These are phyloP conservation scores for Saksenaea oblongispora DNA, from an alignment of 371 early-diverging fungal species.

Conservation along the genomic window DNA sequence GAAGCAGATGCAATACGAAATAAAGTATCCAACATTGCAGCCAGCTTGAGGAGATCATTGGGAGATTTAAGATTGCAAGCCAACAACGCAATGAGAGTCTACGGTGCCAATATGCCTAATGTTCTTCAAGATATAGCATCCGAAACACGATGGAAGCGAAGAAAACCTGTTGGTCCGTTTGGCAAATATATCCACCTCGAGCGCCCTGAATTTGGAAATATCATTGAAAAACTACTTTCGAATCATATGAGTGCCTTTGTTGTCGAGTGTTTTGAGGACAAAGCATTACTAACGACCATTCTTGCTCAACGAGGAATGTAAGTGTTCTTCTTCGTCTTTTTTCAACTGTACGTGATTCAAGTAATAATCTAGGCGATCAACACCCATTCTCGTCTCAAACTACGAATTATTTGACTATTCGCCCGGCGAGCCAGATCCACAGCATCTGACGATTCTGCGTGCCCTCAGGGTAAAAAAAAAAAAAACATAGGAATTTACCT, in stretches of 20 bases:
- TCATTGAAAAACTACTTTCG: slow-evolving; percentile 76
- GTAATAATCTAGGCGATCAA: slow-evolving; percentile 11
- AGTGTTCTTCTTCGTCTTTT: neutral
- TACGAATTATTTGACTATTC: slow-evolving; percentile 72
- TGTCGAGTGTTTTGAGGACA: slow-evolving; percentile 76
- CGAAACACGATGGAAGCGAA: slow-evolving; percentile 54
- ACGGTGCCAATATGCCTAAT: slow-evolving; percentile 67
- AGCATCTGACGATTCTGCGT: slow-evolving; percentile 69
- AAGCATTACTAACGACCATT: slow-evolving; percentile 49
- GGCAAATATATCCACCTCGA: slow-evolving; percentile 72
- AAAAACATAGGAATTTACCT: neutral
- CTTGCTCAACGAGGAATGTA: slow-evolving; percentile 52
- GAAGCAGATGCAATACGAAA: too few species aligned
- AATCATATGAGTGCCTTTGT: slow-evolving; percentile 71
- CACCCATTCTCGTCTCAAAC: slow-evolving; percentile 61
- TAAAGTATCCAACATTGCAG: neutral
- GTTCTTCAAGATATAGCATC: slow-evolving; percentile 64
- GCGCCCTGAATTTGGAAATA: slow-evolving; percentile 59
- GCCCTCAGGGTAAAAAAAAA: slow-evolving; percentile 50
- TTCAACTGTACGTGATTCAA: neutral
- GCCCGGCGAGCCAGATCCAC: slow-evolving; percentile 67
- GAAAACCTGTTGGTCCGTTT: slow-evolving; percentile 84
- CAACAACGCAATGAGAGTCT: slow-evolving; percentile 66
- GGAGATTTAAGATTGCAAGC: slow-evolving; percentile 52
- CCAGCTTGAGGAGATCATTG: neutral